Evolutionary conservation across 345 rosid genomes (phyloP).

Genomic region (Moricandia arvensis): DNA sequence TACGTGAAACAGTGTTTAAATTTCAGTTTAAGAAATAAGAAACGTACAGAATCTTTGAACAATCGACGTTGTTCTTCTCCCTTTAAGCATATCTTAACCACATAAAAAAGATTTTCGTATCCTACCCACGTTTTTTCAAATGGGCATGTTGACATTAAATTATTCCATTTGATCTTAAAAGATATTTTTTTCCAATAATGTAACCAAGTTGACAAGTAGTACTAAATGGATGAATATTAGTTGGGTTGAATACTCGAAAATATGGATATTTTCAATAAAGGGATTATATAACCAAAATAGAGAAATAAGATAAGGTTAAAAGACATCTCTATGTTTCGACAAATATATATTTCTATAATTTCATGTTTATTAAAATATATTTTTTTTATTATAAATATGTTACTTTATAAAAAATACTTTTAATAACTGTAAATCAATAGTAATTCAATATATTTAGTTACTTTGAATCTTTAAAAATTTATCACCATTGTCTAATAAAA

Average conservation of each 20-base stretch:
- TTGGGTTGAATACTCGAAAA: not conserved
- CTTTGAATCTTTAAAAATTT: not conserved
- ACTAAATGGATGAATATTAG: not conserved
- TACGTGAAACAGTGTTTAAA: conserved; percentile 11
- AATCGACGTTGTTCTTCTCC: conserved; percentile 29
- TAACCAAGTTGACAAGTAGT: not conserved
- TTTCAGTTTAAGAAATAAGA: conserved; percentile 10
- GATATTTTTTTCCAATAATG: not conserved
- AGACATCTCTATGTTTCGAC: not conserved
- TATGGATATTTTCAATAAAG: not conserved
- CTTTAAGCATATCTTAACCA: conserved; percentile 21
- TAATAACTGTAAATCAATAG: not conserved
- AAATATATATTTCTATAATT: not conserved
- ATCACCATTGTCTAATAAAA: not conserved
- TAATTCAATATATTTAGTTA: not conserved
- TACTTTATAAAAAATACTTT: too few species aligned
- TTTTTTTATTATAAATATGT: too few species aligned
- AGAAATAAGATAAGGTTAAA: not conserved
- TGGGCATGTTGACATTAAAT: conserved; percentile 31
- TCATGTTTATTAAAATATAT: not conserved
- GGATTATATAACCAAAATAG: not conserved
- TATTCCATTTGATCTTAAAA: not conserved
- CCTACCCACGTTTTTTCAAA: conserved; percentile 18
- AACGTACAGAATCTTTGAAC: conserved; percentile 24
- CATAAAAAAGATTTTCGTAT: conserved; percentile 24